A percentile compares a stretch with the other conserved stretches of the same genome.
Evolutionary conservation across 257 asterid species (phyloP).

Genomic region (Pogostemon cablin): DNA sequence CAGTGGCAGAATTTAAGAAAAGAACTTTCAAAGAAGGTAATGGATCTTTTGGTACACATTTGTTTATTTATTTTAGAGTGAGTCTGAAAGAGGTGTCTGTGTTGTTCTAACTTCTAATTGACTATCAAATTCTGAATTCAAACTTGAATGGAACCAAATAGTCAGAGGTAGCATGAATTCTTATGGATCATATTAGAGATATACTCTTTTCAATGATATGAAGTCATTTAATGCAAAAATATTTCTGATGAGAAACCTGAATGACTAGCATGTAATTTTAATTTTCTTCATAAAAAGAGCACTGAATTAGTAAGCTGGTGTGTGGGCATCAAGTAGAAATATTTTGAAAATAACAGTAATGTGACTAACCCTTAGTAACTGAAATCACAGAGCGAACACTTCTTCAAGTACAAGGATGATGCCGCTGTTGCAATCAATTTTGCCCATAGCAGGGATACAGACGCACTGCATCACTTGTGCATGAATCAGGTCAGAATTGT

Average conservation of each 20-base stretch:
- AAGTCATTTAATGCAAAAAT: neutral
- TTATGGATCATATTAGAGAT: neutral
- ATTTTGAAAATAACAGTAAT: constrained; percentile 4
- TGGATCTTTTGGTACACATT: constrained; percentile 13
- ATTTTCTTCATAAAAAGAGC: neutral
- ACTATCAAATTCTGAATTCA: neutral
- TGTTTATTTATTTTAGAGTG: constrained; percentile 19
- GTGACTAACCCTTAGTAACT: constrained; percentile 28
- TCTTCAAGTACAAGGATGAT: constrained; percentile 64
- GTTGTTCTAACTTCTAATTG: neutral
- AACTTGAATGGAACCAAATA: constrained; percentile 1
- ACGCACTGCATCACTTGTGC: constrained; percentile 61
- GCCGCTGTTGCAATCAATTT: constrained; percentile 55
- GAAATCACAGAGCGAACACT: constrained; percentile 66
- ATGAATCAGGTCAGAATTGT: constrained; percentile 54
- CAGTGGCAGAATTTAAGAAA: constrained; percentile 64
- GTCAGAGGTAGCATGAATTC: neutral
- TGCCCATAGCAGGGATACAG: constrained; percentile 57
- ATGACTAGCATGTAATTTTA: neutral
- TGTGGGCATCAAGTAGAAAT: neutral
- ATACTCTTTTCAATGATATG: neutral
- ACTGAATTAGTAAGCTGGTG: constrained; percentile 9
- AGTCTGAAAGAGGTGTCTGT: constrained; percentile 13
- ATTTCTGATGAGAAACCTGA: neutral
- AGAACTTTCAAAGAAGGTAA: constrained; percentile 71